Base-by-base conservation (phyloP, 2,329 filamentous ascomycete species). In the Rhytidhysteron rufulum region DNA sequence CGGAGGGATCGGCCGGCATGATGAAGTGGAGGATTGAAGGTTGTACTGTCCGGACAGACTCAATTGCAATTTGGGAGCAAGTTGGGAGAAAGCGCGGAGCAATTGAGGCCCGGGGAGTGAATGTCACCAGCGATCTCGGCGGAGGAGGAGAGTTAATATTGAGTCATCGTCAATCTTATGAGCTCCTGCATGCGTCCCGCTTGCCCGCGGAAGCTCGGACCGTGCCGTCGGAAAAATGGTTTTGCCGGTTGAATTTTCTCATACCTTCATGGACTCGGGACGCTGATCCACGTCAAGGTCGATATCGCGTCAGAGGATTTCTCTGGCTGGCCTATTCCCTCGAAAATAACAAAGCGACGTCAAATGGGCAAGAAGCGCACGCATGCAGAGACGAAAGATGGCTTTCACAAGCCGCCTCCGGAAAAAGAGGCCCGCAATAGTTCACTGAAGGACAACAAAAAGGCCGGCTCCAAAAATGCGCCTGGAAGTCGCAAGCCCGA, bases 321-420 rank as follows among this genome's bases (percentile, higher is more conserved):
- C 59, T 63, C 60, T 64, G 62, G 61, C 60, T 52, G 59, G 56
- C 54, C 58, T 60, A 39, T 39, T 37, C 48, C 50, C 52, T 17
- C 13, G 13, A 43, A 49, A 50, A 42, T 47, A 24, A 20, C n/a
- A n/a, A 8, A 27, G 24, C 44, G 44, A 54, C 39, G 53, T 54
- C 60, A 63, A 63, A 65, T 65, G 62, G 60, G 60, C 49, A 62
- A 64, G 62, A 65, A 65, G 62, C 57, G 62, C 54, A 59, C 58
- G 55, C 62, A 65, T 64, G 57, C 55, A 51, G 62, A 65, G 50
- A 63, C 60, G 45, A 62, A 62, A 48, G 57, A 64, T 63, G 62
- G 62, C 62, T 62, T 60, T 40, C 51, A 54, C 50, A 63, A 63
- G 60, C 57, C 61, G 47, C 47, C 58, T 42, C 50, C 55, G 54